phyloP scores from a whole-genome alignment of 108 stramenopile species.

The Cyclostephanos invisitatus region DNA sequence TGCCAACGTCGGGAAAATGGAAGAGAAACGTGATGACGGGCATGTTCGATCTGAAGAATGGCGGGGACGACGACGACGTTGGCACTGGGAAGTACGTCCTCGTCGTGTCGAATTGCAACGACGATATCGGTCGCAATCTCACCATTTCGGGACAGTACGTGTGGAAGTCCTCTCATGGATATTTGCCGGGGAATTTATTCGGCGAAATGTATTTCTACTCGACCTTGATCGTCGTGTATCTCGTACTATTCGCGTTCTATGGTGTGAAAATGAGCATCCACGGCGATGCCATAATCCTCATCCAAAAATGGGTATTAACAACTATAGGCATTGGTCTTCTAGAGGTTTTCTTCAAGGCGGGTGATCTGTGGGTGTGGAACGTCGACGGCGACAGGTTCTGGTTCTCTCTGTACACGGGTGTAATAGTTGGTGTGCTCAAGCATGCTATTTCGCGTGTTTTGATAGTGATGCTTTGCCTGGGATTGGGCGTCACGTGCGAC shows the following conservation, averaged over 20 bases:
- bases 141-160: constrained; percentile 64
- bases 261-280: constrained; percentile 63
- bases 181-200: constrained; percentile 83
- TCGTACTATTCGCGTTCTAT: constrained; percentile 62
- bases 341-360: constrained; percentile 73
- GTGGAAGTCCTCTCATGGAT: constrained; percentile 78
- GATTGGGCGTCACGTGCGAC: constrained; percentile 88
- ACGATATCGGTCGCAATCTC: constrained; percentile 57
- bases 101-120: constrained; percentile 82
- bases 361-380: constrained; percentile 86
- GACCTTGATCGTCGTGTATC: constrained; percentile 51
- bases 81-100: constrained; percentile 71
- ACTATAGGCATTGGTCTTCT: constrained; percentile 73
- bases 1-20: constrained; percentile 66
- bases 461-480: constrained; percentile 80
- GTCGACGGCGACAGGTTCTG: constrained; percentile 72
- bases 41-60: constrained; percentile 20
- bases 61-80: constrained; percentile 47
- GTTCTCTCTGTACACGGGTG: constrained; percentile 72
- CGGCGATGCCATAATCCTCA: constrained; percentile 69
- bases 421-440: constrained; percentile 75
- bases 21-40: constrained; percentile 53
- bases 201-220: constrained; percentile 84
- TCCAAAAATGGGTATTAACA: constrained; percentile 80
- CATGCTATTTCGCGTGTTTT: constrained; percentile 77